phyloP scores from a whole-genome alignment of 2,329 filamentous ascomycete species.

The Metarhizium anisopliae region DNA sequence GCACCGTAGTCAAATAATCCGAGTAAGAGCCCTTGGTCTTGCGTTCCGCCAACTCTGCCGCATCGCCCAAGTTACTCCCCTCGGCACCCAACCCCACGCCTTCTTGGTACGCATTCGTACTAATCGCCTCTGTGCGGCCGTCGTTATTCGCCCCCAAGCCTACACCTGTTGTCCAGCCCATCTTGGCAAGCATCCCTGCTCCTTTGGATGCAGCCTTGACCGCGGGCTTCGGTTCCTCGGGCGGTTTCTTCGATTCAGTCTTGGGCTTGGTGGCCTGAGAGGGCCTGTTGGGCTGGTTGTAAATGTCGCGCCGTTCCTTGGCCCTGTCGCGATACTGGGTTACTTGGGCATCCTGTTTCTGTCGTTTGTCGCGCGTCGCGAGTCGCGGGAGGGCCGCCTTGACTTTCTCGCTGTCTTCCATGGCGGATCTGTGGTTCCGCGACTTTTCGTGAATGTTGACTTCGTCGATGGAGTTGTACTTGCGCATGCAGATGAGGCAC shows the following conservation, averaged over 20 bases:
- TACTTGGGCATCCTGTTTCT: constrained; percentile 16
- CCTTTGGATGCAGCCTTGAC: constrained; percentile 45
- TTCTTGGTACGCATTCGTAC: constrained; percentile 54
- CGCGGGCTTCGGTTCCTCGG: constrained; percentile 12
- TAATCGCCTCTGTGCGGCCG: constrained; percentile 55
- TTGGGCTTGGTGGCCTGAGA: constrained; percentile 28
- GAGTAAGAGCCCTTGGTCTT: constrained; percentile 51
- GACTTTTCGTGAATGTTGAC: constrained; percentile 33
- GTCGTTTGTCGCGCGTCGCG: constrained; percentile 28
- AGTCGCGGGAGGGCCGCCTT: constrained; percentile 38
- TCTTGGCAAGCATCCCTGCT: constrained; percentile 59
- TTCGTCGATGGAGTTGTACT: constrained; percentile 34
- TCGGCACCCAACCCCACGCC: constrained; percentile 63
- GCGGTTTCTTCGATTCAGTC: constrained; percentile 13
- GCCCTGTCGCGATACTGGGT: constrained; percentile 56
- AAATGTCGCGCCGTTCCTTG: constrained; percentile 54
- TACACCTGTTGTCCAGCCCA: constrained; percentile 60
- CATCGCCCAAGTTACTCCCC: constrained; percentile 61
- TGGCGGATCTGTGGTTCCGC: constrained; percentile 31
- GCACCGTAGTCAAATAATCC: constrained; percentile 55
- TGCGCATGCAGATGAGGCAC: constrained; percentile 37
- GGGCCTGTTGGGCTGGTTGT: constrained; percentile 51
- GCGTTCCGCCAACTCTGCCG: constrained; percentile 51
- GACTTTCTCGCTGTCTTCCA: constrained; percentile 30
- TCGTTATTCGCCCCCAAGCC: constrained; percentile 55